Percentiles rank a stretch among this genome's conserved stretches.
These are phyloP conservation scores for Kingdonia uniflora DNA, from an alignment of 164 flowering plant genomes.

Conservation along the genomic window DNA sequence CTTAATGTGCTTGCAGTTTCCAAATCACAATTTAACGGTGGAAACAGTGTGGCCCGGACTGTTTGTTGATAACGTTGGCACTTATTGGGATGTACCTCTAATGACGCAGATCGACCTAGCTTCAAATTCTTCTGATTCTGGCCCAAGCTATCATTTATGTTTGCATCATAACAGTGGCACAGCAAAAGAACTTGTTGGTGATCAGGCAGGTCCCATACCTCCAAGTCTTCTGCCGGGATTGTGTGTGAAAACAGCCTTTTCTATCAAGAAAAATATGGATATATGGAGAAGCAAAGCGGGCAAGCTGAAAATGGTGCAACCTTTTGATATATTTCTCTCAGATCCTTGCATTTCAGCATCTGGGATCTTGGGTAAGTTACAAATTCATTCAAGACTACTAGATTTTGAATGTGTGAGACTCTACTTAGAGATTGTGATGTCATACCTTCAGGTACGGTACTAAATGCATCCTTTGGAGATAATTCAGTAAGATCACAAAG, in stretches of 20 bases:
- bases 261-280: conserved; percentile 46
- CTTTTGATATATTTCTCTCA: conserved; percentile 67
- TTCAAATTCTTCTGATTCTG: conserved; percentile 54
- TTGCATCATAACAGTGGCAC: conserved; percentile 44
- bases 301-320: conserved; percentile 67
- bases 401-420: no score
- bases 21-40: conserved; percentile 46
- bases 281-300: conserved; percentile 62
- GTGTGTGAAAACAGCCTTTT: conserved; percentile 44
- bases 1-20: conserved; percentile 62
- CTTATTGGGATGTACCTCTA: conserved; percentile 83
- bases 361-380: conserved; percentile 52
- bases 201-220: conserved; percentile 28
- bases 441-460: conserved; percentile 42
- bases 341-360: conserved; percentile 69
- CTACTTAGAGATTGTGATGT: not conserved
- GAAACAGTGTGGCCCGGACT: conserved; percentile 73
- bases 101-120: conserved; percentile 59
- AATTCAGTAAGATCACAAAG: conserved; percentile 28
- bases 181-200: conserved; percentile 31
- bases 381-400: no score
- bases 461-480: conserved; percentile 45
- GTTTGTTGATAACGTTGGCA: conserved; percentile 55
- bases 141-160: conserved; percentile 54
- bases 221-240: conserved; percentile 48